Evolutionary conservation across 2,329 filamentous ascomycete species (phyloP).

Genomic region (Monilinia fructicola): DNA sequence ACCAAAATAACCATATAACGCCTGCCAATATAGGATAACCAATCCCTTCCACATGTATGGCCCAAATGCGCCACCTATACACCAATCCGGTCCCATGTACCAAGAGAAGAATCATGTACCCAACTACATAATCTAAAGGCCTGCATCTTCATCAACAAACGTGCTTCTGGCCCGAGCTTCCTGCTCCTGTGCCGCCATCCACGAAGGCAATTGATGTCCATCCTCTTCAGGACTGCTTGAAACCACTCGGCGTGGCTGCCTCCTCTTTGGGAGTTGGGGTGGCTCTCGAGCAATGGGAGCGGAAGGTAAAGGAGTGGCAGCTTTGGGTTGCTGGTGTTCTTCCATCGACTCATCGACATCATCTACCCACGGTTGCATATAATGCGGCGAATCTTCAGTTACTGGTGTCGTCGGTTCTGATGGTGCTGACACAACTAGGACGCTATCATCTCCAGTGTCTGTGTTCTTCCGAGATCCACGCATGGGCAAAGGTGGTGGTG

Average conservation of each 20-base stretch:
- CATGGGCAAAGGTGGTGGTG: conserved; percentile 51
- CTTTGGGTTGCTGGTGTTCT: conserved; percentile 10
- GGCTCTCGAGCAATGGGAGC: conserved; percentile 11
- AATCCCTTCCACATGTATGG: not conserved
- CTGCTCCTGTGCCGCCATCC: conserved; percentile 42
- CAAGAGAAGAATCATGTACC: not conserved
- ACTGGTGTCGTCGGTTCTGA: conserved; percentile 58
- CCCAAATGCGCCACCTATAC: not conserved
- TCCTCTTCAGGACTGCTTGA: conserved; percentile 41
- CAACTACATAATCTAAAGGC: conserved; percentile 24
- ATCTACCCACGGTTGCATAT: conserved; percentile 42
- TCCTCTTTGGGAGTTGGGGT: conserved; percentile 35
- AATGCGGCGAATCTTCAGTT: conserved; percentile 41
- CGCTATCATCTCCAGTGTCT: conserved; percentile 47
- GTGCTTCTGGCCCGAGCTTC: conserved; percentile 40
- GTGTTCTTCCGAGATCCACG: conserved; percentile 26
- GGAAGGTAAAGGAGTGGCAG: not conserved
- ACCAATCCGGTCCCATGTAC: not conserved
- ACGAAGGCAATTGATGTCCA: conserved; percentile 36
- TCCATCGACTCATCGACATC: conserved; percentile 39
- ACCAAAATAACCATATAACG: conserved; percentile 6
- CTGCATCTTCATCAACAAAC: conserved; percentile 39
- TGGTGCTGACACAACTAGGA: conserved; percentile 66
- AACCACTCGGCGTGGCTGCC: conserved; percentile 30
- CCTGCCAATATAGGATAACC: conserved; percentile 12